These are phyloP conservation scores for Metarhizium guizhouense DNA, from an alignment of 2,329 filamentous ascomycete species.

Conservation along the genomic window DNA sequence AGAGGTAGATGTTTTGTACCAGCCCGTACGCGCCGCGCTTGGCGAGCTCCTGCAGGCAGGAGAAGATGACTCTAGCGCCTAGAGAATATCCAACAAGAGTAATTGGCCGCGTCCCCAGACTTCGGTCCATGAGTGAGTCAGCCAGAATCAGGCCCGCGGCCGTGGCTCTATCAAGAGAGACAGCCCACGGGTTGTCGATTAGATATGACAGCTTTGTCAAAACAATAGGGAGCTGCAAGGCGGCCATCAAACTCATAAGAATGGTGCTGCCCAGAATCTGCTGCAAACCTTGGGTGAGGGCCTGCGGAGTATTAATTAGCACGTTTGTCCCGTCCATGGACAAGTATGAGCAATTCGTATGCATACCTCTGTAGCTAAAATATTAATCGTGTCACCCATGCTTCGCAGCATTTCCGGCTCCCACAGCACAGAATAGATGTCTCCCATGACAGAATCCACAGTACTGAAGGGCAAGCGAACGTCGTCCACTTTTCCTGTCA, in stretches of 20 bases:
- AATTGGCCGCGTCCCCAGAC: slow-evolving; percentile 81
- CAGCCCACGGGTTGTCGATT: slow-evolving; percentile 97
- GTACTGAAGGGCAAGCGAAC: slow-evolving; percentile 93
- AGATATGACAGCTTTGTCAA: slow-evolving; percentile 90
- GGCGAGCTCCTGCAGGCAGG: slow-evolving; percentile 79
- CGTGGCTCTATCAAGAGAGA: slow-evolving; percentile 87
- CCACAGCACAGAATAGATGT: slow-evolving; percentile 94
- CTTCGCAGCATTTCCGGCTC: slow-evolving; percentile 96
- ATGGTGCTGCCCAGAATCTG: slow-evolving; percentile 90
- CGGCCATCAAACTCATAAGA: slow-evolving; percentile 81
- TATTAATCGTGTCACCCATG: slow-evolving; percentile 98
- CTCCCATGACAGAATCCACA: slow-evolving; percentile 94
- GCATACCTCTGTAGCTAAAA: slow-evolving; percentile 86
- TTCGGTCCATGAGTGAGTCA: slow-evolving; percentile 86
- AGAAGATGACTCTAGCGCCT: slow-evolving; percentile 85
- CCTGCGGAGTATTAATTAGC: slow-evolving; percentile 37
- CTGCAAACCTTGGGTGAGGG: slow-evolving; percentile 90
- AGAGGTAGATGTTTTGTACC: slow-evolving; percentile 91
- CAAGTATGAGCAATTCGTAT: background rate
- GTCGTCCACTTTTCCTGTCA: slow-evolving; percentile 96
- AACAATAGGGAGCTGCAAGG: slow-evolving; percentile 83
- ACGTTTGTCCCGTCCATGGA: background rate
- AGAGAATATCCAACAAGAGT: slow-evolving; percentile 94
- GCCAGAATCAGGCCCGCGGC: slow-evolving; percentile 85
- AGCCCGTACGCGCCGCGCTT: slow-evolving; percentile 76